Evolutionary conservation across 768 basidiomycete genomes (phyloP), one percentile per base, ranked within the genome.

Genomic region (Rhizopogon vinicolor): DNA sequence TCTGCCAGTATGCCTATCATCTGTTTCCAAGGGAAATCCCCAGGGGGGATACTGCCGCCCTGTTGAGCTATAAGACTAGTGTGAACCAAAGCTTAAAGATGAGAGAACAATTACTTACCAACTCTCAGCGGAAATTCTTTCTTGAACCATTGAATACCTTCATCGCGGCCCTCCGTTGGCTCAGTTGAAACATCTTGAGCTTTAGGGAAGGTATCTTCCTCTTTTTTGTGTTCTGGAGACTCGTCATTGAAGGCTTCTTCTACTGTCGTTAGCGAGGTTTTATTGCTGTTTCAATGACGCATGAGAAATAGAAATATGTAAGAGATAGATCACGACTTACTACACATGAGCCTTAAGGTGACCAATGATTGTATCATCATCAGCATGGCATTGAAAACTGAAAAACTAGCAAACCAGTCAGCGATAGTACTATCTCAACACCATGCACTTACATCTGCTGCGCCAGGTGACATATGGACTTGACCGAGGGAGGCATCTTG

Each of bases 271-370:
- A 44, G 28, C 28, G 44, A 44, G 2, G 16, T 44, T 44, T 44
- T 44, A 44, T 44, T 28, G 2, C 44, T 44, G 9, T 44, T 44
- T 44, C 1, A 9, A 44, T n/a, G 16, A 10, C 28, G 44, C 28
- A n/a, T 44, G 2, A 44, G 44, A 29, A n/a, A 44, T 8, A 44
- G 44, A 44, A 28, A 44, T n/a, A n/a, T 16, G 28, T 44, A 44
- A 10, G 16, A 44, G 8, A 7, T 28, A 0, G 44, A n/a, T n/a
- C 28, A 16, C 16, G 44, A 57, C 58, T 51, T 57, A 59, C 58
- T 53, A 59, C n/a, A 59, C 16, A 18, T 57, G 56, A n/a, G 56
- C 55, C 41, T 57, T 59, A 19, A 59, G 45, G 18, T 57, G 44
- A 12, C 51, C 45, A 8, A 59, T 52, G 16, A 59, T 57, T 1